These are phyloP conservation scores for Sclerotinia minor DNA, from an alignment of 2,329 filamentous ascomycete genomes.

Conservation along the genomic window DNA sequence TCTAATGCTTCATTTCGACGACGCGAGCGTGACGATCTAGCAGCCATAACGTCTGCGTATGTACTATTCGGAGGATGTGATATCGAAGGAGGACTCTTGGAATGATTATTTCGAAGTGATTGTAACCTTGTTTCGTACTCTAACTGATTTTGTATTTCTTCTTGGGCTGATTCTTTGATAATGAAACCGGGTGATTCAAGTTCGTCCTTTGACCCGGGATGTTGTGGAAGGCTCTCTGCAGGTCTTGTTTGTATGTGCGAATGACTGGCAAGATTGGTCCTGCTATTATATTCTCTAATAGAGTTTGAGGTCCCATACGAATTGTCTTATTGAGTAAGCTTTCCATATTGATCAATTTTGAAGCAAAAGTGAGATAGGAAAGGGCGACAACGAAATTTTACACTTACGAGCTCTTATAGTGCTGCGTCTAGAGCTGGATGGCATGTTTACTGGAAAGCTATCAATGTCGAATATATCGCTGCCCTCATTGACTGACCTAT, in stretches of 20 bases:
- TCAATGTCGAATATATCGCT: not conserved
- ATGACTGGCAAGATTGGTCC: slow-evolving; percentile 10
- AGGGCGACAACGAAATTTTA: slow-evolving; percentile 13
- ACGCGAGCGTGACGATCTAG: slow-evolving; percentile 17
- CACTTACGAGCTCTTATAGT: slow-evolving; percentile 20
- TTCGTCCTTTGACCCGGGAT: not conserved
- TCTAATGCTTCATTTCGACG: slow-evolving; percentile 19
- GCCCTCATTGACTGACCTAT: not conserved
- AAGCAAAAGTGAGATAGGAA: slow-evolving; percentile 21
- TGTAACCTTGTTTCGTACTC: slow-evolving; percentile 13
- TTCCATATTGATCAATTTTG: not conserved
- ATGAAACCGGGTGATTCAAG: slow-evolving; percentile 15
- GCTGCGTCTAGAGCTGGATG: slow-evolving; percentile 4
- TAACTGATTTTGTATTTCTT: slow-evolving; percentile 25
- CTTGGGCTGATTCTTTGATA: slow-evolving; percentile 23
- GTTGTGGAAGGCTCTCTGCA: slow-evolving; percentile 1
- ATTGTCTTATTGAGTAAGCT: slow-evolving; percentile 24
- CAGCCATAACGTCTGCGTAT: slow-evolving; percentile 28
- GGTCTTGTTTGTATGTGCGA: slow-evolving; percentile 24
- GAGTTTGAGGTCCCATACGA: slow-evolving; percentile 3
- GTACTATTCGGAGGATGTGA: slow-evolving; percentile 1
- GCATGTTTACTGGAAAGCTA: not conserved
- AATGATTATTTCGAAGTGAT: not conserved
- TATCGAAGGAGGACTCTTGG: not conserved
- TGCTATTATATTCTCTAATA: slow-evolving; percentile 17